Evolutionary conservation across 164 flowering plant genomes (phyloP).

Genomic region (Litsea cubeba): DNA sequence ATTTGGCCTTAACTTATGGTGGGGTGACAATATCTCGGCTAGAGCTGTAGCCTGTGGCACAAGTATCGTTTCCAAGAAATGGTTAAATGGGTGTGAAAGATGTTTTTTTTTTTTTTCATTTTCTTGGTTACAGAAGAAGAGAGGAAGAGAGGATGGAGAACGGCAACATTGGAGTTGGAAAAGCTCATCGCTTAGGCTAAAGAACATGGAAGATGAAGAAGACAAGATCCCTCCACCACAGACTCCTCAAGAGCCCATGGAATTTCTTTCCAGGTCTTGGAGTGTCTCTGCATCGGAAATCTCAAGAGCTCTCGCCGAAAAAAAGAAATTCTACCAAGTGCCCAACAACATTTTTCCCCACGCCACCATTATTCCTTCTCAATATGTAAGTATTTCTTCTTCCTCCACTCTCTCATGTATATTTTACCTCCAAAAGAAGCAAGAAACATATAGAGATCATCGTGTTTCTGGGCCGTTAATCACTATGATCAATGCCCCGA

Average conservation of each 20-base stretch:
- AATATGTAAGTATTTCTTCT: constrained; percentile 31
- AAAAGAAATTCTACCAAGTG: constrained; percentile 31
- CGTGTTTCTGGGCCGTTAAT: no score
- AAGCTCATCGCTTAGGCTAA: constrained; percentile 20
- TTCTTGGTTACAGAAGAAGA: no score
- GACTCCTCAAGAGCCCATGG: constrained; percentile 92
- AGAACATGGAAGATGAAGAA: constrained; percentile 28
- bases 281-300: constrained; percentile 81
- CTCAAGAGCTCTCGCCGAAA: constrained; percentile 66
- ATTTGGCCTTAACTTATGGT: no score
- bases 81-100: no score
- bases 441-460: no score
- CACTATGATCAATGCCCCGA: no score
- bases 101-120: no score
- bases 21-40: no score
- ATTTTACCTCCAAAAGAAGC: no score
- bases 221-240: constrained; percentile 62
- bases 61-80: no score
- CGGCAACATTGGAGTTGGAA: constrained; percentile 18
- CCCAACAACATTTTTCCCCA: constrained; percentile 15
- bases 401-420: background rate
- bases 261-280: constrained; percentile 90
- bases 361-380: background rate
- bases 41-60: no score
- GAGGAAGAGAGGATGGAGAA: background rate